Evolutionary conservation across 2,329 filamentous ascomycete genomes (phyloP).

Genomic region (Pleurostoma richardsiae): DNA sequence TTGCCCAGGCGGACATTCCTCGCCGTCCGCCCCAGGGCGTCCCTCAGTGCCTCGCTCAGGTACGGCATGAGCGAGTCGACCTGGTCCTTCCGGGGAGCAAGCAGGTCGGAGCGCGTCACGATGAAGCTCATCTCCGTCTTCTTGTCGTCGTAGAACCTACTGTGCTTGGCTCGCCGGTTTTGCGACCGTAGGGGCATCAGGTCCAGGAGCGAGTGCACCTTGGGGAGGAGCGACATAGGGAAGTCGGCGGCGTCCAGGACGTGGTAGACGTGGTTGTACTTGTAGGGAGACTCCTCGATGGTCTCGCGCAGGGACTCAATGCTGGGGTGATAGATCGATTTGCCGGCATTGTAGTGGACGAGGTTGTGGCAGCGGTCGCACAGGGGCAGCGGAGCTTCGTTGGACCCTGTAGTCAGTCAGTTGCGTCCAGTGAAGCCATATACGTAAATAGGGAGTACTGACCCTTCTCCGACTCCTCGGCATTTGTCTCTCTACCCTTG

Average conservation of each 20-base stretch:
- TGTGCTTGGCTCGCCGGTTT: conserved; percentile 70
- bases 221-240: conserved; percentile 83
- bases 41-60: conserved; percentile 69
- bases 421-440: too few species aligned
- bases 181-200: conserved; percentile 70
- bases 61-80: conserved; percentile 86
- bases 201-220: conserved; percentile 64
- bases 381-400: conserved; percentile 41
- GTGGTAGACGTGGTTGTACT: conserved; percentile 92
- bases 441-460: background rate
- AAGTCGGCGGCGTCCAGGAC: conserved; percentile 94
- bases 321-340: conserved; percentile 73
- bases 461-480: conserved; percentile 5
- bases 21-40: conserved; percentile 64
- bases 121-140: conserved; percentile 83
- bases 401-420: too few species aligned
- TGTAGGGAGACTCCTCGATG: conserved; percentile 82
- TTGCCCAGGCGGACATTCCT: conserved; percentile 80
- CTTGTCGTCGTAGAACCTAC: conserved; percentile 60
- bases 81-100: conserved; percentile 78
- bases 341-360: conserved; percentile 66
- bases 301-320: conserved; percentile 78
- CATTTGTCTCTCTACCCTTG: conserved; percentile 3
- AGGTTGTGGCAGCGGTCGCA: conserved; percentile 88
- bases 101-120: conserved; percentile 80